A percentile compares a stretch with the other conserved stretches of the same genome.
Conservation (phyloP, 495 filamentous ascomycete species). For the Penicillium taxi region DNA sequence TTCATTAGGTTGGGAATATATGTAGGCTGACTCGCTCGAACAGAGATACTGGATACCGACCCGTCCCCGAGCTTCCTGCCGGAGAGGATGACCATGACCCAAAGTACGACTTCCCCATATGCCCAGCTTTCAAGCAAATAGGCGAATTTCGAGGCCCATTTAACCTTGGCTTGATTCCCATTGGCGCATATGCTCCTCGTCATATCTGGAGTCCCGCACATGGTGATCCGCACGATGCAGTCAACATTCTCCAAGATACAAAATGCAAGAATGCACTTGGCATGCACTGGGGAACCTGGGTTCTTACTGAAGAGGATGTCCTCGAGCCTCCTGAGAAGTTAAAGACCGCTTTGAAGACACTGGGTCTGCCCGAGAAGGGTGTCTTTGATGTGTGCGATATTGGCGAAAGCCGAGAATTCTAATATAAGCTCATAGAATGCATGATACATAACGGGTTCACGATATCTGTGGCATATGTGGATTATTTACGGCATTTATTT, state of each 20-base stretch:
- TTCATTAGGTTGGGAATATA: not conserved
- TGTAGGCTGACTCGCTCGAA: slow-evolving; percentile 7
- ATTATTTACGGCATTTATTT: too few species aligned
- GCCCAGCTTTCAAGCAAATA: slow-evolving; percentile 83
- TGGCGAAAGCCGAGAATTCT: slow-evolving; percentile 77
- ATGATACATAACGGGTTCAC: too few species aligned
- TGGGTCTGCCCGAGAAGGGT: slow-evolving; percentile 62
- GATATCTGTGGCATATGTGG: too few species aligned
- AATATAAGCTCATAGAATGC: too few species aligned
- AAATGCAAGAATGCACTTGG: slow-evolving; percentile 74
- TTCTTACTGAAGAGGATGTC: slow-evolving; percentile 77
- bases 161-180: slow-evolving; percentile 89
- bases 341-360: slow-evolving; percentile 63
- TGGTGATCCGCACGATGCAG: slow-evolving; percentile 79
- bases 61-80: slow-evolving; percentile 61
- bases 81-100: slow-evolving; percentile 65
- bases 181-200: slow-evolving; percentile 84
- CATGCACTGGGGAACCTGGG: slow-evolving; percentile 95
- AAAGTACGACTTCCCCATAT: slow-evolving; percentile 62
- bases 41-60: slow-evolving; percentile 72
- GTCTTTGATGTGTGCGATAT: slow-evolving; percentile 85
- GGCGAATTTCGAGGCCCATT: slow-evolving; percentile 78
- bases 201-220: slow-evolving; percentile 72
- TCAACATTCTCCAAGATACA: slow-evolving; percentile 86
- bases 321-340: slow-evolving; percentile 74